phyloP scores from a whole-genome alignment of 441 rosid genomes.

The Erysimum cheiri region DNA sequence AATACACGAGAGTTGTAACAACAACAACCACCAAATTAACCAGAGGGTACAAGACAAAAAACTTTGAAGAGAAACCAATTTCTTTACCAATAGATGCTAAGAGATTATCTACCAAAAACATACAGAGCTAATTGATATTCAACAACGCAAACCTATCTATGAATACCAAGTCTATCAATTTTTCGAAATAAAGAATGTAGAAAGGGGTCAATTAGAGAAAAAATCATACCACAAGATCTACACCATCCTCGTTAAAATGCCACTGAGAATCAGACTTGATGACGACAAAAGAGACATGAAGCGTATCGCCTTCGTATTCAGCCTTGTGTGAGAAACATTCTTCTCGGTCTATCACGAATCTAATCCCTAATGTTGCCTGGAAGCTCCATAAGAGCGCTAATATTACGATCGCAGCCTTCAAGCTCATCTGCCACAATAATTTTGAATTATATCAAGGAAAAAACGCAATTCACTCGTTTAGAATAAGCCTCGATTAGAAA shows the following conservation, averaged over 20 bases:
- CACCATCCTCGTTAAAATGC: slow-evolving; percentile 63
- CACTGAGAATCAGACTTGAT: slow-evolving; percentile 66
- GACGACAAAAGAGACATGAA: slow-evolving; percentile 75
- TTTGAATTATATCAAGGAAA: neutral
- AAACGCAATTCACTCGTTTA: slow-evolving; percentile 13
- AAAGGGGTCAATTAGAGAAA: neutral
- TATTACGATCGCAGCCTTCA: slow-evolving; percentile 41
- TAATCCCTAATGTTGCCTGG: slow-evolving; percentile 53
- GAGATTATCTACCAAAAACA: slow-evolving; percentile 5
- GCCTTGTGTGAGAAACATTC: slow-evolving; percentile 79
- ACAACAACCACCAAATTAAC: neutral
- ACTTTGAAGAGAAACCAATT: neutral
- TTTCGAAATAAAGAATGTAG: neutral
- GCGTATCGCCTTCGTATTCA: slow-evolving; percentile 66
- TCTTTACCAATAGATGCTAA: slow-evolving; percentile 1
- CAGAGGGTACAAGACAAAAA: neutral
- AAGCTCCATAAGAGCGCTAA: slow-evolving; percentile 49
- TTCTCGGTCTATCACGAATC: slow-evolving; percentile 75
- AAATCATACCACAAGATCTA: slow-evolving; percentile 65
- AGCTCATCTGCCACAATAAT: slow-evolving; percentile 39
- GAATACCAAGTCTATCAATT: slow-evolving; percentile 1
- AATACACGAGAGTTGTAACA: neutral
- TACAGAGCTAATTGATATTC: slow-evolving; percentile 9
- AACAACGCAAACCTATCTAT: neutral
- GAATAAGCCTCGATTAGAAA: slow-evolving; percentile 7